Percentiles rank a stretch among this genome's conserved stretches.
phyloP scores from a whole-genome alignment of 2,329 filamentous ascomycete genomes.

The Penicillium brevicompactum region DNA sequence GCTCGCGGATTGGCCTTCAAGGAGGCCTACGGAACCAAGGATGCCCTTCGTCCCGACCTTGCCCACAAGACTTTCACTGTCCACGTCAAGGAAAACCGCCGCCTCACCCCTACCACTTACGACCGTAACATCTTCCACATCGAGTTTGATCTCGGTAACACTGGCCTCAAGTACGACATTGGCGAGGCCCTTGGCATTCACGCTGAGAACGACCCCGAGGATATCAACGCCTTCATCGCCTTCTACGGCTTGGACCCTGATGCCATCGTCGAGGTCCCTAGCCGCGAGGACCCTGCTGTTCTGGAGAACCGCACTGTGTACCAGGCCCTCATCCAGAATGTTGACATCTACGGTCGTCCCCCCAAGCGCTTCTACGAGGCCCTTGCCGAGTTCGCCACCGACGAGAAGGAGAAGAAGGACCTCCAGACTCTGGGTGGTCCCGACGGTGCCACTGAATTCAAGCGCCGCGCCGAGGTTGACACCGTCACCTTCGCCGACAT shows the following conservation, averaged over 20 bases:
- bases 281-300: slow-evolving; percentile 72
- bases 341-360: slow-evolving; percentile 95
- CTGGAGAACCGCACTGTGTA: slow-evolving; percentile 89
- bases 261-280: slow-evolving; percentile 87
- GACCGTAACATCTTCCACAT: slow-evolving; percentile 99
- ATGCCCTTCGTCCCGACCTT: slow-evolving; percentile 79
- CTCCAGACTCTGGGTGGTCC: slow-evolving; percentile 75
- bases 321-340: slow-evolving; percentile 86
- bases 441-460: slow-evolving; percentile 86
- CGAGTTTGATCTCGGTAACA: slow-evolving; percentile 91
- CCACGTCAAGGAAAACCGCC: slow-evolving; percentile 91
- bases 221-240: slow-evolving; percentile 83
- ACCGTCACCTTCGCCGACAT: slow-evolving; percentile 89
- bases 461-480: slow-evolving; percentile 86
- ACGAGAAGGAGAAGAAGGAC: slow-evolving; percentile 79
- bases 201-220: slow-evolving; percentile 81
- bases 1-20: slow-evolving; percentile 92
- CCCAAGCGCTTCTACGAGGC: slow-evolving; percentile 98
- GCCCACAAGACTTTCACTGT: slow-evolving; percentile 83
- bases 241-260: slow-evolving; percentile 83
- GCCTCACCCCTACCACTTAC: slow-evolving; percentile 83
- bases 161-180: slow-evolving; percentile 93
- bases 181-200: slow-evolving; percentile 96
- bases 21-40: slow-evolving; percentile 81
- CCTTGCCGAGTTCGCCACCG: slow-evolving; percentile 80